A percentile compares a stretch with the other conserved stretches of the same genome.
Evolutionary conservation across 2,329 filamentous ascomycete species (phyloP).

Genomic region (Xylariales sp.): DNA sequence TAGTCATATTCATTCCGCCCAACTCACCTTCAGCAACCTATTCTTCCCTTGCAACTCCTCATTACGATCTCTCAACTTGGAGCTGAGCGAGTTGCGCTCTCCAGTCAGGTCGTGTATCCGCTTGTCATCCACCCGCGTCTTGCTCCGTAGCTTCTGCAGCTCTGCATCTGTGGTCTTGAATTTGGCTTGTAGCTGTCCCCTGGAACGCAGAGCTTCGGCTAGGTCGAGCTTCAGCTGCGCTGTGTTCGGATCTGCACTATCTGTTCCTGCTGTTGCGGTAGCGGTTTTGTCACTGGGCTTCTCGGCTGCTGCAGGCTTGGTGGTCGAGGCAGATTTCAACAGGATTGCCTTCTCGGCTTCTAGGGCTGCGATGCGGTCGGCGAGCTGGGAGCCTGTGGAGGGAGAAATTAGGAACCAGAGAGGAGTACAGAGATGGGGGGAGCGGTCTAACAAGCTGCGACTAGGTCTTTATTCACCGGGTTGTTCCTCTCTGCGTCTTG

Average conservation of each 20-base stretch:
- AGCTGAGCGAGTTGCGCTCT: conserved; percentile 57
- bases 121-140: conserved; percentile 53
- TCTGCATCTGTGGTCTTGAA: conserved; percentile 60
- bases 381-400: conserved; percentile 28
- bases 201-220: conserved; percentile 70
- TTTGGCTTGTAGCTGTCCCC: conserved; percentile 60
- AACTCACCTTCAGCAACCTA: conserved; percentile 72
- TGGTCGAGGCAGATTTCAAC: conserved; percentile 2
- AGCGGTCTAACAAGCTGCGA: conserved; percentile 64
- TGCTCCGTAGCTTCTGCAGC: conserved; percentile 56
- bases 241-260: conserved; percentile 26
- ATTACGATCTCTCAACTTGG: conserved; percentile 72
- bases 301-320: conserved; percentile 18
- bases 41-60: conserved; percentile 82
- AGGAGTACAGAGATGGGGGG: conserved; percentile 5
- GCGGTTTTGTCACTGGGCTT: conserved; percentile 17
- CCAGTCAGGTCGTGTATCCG: conserved; percentile 57
- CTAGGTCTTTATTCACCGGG: conserved; percentile 58
- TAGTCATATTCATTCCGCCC: too few species aligned
- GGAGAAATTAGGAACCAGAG: too few species aligned
- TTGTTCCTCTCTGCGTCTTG: conserved; percentile 66
- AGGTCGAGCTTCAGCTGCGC: conserved; percentile 64
- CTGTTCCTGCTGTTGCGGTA: conserved; percentile 5
- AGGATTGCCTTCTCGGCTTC: conserved; percentile 52
- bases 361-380: conserved; percentile 58